phyloP scores from a whole-genome alignment of 192 early-diverging fungal genomes.

The Pilobolus umbonatus region DNA sequence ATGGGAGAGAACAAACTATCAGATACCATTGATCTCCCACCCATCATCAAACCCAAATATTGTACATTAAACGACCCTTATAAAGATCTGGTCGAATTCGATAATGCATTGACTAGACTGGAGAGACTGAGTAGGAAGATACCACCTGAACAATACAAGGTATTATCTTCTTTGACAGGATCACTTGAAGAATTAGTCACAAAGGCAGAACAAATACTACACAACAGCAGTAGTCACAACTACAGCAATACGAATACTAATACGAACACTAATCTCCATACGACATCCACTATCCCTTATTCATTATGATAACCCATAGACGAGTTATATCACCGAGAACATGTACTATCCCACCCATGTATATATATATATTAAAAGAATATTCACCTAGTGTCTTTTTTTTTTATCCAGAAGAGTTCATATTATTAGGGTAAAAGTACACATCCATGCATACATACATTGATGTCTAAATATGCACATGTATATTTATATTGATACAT shows the following conservation, averaged over 20 bases:
- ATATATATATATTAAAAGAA: too few relatives aligned
- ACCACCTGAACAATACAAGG: not conserved
- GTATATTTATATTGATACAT: too few relatives aligned
- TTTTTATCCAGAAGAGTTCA: too few relatives aligned
- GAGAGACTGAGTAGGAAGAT: conserved; percentile 9
- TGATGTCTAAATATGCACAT: too few relatives aligned
- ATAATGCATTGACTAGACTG: conserved; percentile 5
- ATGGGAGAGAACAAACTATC: not conserved
- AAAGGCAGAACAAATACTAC: conserved; percentile 15
- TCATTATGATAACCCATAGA: too few relatives aligned
- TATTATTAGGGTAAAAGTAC: too few relatives aligned
- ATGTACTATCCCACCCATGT: too few relatives aligned
- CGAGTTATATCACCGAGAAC: too few relatives aligned
- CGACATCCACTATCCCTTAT: too few relatives aligned
- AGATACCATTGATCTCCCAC: not conserved
- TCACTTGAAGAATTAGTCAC: conserved; percentile 6
- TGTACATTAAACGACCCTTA: not conserved
- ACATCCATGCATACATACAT: too few relatives aligned
- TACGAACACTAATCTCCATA: not conserved
- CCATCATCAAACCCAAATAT: not conserved
- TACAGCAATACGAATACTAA: not conserved
- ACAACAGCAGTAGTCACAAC: not conserved
- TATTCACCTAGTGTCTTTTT: too few relatives aligned
- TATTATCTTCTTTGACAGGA: not conserved
- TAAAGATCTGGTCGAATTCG: not conserved